Evolutionary conservation across 2,329 filamentous ascomycete species (phyloP).

Genomic region (Sarocladium kiliense): DNA sequence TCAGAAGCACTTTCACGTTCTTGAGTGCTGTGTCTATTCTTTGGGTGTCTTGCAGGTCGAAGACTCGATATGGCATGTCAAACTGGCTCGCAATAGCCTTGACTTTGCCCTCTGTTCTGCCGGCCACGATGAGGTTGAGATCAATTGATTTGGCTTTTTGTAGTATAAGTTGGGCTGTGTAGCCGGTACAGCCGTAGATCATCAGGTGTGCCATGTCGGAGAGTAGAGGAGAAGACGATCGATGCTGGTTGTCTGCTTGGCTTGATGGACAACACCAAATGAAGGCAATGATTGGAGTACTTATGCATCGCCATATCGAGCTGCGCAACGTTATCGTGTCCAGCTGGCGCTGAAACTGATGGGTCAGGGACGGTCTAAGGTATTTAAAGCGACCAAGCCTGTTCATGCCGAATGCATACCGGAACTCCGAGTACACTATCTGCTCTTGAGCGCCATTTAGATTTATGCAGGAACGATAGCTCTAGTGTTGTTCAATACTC

Average conservation of each 20-base stretch:
- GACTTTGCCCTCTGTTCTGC: conserved; percentile 8
- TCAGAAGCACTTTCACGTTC: conserved; percentile 14
- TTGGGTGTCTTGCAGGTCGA: conserved; percentile 8
- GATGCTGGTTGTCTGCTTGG: not conserved
- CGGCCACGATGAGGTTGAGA: conserved; percentile 13
- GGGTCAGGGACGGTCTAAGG: no score
- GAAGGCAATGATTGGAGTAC: no score
- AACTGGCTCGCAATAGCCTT: not conserved
- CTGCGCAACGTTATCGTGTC: no score
- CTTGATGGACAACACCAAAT: not conserved
- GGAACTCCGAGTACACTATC: no score
- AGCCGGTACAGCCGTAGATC: conserved; percentile 19
- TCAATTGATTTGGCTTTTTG: conserved; percentile 12
- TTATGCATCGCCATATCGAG: no score
- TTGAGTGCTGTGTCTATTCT: conserved; percentile 3
- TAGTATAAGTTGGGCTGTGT: conserved; percentile 16
- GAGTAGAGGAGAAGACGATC: no score
- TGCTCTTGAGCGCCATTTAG: no score
- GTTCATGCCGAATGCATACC: no score
- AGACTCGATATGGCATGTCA: conserved; percentile 9
- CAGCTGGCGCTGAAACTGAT: no score
- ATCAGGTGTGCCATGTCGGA: conserved; percentile 11
- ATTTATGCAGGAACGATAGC: no score
- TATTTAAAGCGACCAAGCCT: no score
- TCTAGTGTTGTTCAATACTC: no score